Conservation (phyloP, 2,329 filamentous ascomycete species). For the Venturiaceae sp. region DNA sequence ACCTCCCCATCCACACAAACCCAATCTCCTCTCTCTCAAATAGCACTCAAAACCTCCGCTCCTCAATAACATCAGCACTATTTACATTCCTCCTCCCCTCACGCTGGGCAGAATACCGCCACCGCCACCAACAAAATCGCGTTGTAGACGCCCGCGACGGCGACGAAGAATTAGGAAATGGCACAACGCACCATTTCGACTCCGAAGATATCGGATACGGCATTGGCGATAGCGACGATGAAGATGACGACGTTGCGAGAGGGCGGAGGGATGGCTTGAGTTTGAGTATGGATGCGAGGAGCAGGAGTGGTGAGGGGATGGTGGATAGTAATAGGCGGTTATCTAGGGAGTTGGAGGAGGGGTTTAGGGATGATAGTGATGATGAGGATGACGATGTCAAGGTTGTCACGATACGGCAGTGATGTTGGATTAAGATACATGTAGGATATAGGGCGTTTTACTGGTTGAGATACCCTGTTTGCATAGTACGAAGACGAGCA, state of each 20-base stretch:
- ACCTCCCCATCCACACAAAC: constrained; percentile 16
- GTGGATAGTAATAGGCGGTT: constrained; percentile 44
- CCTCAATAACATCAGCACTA: background rate
- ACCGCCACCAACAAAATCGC: background rate
- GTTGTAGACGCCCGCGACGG: constrained; percentile 9
- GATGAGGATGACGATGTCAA: constrained; percentile 35
- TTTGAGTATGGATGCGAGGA: constrained; percentile 5
- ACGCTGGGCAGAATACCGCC: constrained; percentile 4
- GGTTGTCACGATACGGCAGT: background rate
- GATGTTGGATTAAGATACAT: background rate
- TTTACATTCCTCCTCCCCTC: constrained; percentile 5
- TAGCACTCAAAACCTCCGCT: constrained; percentile 12
- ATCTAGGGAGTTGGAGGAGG: constrained; percentile 70
- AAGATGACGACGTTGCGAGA: background rate
- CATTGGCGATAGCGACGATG: constrained; percentile 30
- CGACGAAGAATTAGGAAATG: constrained; percentile 22
- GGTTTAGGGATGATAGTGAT: constrained; percentile 65
- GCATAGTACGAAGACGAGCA: background rate
- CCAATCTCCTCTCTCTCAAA: constrained; percentile 15
- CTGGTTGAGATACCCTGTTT: background rate
- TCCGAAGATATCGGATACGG: constrained; percentile 37
- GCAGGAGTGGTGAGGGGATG: background rate
- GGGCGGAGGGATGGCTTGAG: constrained; percentile 6
- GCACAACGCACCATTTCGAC: constrained; percentile 21
- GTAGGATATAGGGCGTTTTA: background rate